phyloP scores from a whole-genome alignment of 225 moss, liverwort and hornwort species.

The Bryum argenteum region DNA sequence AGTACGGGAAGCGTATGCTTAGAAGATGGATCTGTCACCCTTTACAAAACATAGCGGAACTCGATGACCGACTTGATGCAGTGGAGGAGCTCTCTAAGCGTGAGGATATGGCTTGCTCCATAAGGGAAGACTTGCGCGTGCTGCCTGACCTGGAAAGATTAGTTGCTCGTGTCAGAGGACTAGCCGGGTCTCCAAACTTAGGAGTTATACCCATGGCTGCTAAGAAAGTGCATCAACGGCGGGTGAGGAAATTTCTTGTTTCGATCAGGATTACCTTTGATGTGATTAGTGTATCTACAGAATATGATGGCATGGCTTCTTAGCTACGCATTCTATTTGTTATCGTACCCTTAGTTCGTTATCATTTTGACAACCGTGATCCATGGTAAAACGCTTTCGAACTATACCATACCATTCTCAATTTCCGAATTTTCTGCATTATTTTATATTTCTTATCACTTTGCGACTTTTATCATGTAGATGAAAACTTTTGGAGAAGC shows the following conservation, averaged over 20 bases:
- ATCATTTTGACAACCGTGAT: background rate
- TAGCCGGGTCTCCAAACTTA: slow-evolving; percentile 67
- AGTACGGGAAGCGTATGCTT: slow-evolving; percentile 79
- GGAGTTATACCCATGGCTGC: slow-evolving; percentile 77
- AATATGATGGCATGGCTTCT: background rate
- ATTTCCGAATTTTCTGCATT: slow-evolving; percentile 1
- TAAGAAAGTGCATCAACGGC: slow-evolving; percentile 76
- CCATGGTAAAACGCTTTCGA: background rate
- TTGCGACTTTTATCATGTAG: slow-evolving; percentile 35
- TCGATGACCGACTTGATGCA: slow-evolving; percentile 71
- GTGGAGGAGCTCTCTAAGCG: slow-evolving; percentile 69
- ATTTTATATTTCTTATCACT: background rate
- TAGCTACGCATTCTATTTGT: background rate
- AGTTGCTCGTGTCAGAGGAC: slow-evolving; percentile 75
- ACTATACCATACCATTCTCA: background rate
- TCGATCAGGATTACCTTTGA: slow-evolving; percentile 4
- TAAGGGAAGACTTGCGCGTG: slow-evolving; percentile 63
- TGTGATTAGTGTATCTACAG: slow-evolving; percentile 6
- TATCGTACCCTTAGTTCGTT: background rate
- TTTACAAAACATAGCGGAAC: slow-evolving; percentile 65
- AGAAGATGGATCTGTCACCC: slow-evolving; percentile 98
- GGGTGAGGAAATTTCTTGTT: slow-evolving; percentile 48
- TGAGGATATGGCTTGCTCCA: slow-evolving; percentile 58
- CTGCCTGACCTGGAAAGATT: slow-evolving; percentile 88
- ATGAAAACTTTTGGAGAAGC: slow-evolving; percentile 79